phyloP scores from a whole-genome alignment of 2,329 filamentous ascomycete species.

The Pseudogymnoascus sp. region DNA sequence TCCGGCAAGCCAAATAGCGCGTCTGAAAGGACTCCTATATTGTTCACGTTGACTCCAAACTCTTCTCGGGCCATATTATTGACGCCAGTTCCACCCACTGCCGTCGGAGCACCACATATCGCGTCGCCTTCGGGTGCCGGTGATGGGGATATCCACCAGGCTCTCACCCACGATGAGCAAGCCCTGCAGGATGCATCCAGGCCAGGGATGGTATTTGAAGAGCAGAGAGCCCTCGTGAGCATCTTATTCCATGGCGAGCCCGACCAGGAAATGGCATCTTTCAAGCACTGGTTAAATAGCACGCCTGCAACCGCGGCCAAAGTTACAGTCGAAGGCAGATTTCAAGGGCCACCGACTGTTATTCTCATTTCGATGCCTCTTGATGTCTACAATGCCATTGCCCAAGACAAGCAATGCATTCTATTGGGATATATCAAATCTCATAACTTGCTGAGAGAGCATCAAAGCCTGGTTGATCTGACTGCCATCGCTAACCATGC shows the following conservation, averaged over 20 bases:
- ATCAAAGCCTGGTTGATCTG: slow-evolving; percentile 48
- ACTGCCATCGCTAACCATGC: slow-evolving; percentile 33
- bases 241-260: slow-evolving; percentile 60
- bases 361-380: slow-evolving; percentile 59
- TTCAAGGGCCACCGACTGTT: slow-evolving; percentile 58
- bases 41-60: slow-evolving; percentile 48
- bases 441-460: slow-evolving; percentile 59
- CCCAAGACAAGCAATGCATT: slow-evolving; percentile 59
- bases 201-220: slow-evolving; percentile 51
- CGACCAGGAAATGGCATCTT: slow-evolving; percentile 57
- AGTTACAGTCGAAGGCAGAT: slow-evolving; percentile 60
- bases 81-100: slow-evolving; percentile 29
- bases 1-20: slow-evolving; percentile 29
- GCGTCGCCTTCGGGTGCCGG: slow-evolving; percentile 24
- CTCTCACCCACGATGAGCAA: slow-evolving; percentile 15
- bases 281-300: slow-evolving; percentile 58
- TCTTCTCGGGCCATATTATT: slow-evolving; percentile 47
- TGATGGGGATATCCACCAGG: slow-evolving; percentile 21
- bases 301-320: slow-evolving; percentile 48
- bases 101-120: slow-evolving; percentile 27
- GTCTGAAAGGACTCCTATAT: slow-evolving; percentile 37
- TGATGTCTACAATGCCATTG: slow-evolving; percentile 55
- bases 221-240: slow-evolving; percentile 56
- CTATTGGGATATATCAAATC: slow-evolving; percentile 59
- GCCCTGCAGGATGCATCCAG: slow-evolving; percentile 24